Percentiles rank a stretch among this genome's conserved stretches.
Evolutionary conservation across 75 land plant species (phyloP).

Genomic region (Picea sitchensis): DNA sequence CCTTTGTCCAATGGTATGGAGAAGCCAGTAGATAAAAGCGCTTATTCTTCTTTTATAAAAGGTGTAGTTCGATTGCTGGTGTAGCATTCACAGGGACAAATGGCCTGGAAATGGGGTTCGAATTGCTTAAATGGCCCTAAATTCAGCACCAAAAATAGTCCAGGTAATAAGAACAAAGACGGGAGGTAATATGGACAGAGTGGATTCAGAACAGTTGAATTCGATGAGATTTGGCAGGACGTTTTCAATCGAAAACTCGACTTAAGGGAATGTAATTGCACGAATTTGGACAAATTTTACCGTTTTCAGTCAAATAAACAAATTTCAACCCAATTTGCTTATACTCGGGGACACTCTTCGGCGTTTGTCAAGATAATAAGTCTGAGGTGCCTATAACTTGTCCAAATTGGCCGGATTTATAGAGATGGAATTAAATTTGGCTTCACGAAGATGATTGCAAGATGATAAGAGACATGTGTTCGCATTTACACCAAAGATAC

Average conservation of each 20-base stretch:
- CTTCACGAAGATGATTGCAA: neutral
- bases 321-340: neutral
- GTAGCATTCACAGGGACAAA: neutral
- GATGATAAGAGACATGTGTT: constrained; percentile 1
- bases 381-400: too few species aligned
- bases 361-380: too few species aligned
- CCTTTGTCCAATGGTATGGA: neutral
- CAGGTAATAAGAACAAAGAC: too few species aligned
- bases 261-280: neutral
- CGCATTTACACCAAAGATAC: neutral
- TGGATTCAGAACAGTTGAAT: too few species aligned
- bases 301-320: neutral
- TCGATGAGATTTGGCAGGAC: too few species aligned
- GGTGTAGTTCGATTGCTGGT: neutral
- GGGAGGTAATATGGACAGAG: too few species aligned
- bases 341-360: too few species aligned
- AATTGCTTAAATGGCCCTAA: neutral
- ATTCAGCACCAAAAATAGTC: neutral
- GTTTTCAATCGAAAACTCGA: neutral
- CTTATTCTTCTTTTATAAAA: neutral
- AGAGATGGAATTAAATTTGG: neutral
- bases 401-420: neutral
- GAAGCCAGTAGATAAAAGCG: neutral
- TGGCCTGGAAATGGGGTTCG: too few species aligned
- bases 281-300: neutral